A percentile compares a stretch with the other conserved stretches of the same genome.
Evolutionary conservation across 2,329 filamentous ascomycete genomes (phyloP).

Genomic region (Arthroderma uncinatum): DNA sequence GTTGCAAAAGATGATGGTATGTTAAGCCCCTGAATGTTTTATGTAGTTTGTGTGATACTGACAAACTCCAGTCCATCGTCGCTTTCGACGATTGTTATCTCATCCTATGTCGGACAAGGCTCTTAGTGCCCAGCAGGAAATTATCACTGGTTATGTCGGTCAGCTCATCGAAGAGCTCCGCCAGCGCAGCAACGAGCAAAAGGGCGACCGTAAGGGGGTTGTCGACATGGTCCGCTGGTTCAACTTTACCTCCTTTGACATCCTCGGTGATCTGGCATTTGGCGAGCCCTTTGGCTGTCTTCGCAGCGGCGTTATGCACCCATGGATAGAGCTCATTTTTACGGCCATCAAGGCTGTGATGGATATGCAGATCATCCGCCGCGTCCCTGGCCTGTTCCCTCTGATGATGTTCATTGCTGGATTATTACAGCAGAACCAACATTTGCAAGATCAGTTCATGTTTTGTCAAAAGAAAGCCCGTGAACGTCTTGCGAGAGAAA

Average conservation of each 20-base stretch:
- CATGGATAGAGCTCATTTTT: conserved; percentile 20
- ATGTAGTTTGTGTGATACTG: background rate
- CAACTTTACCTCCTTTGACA: conserved; percentile 25
- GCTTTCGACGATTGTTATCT: background rate
- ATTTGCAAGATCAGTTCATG: background rate
- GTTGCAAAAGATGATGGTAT: background rate
- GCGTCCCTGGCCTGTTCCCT: background rate
- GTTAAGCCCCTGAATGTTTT: background rate
- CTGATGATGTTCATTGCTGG: background rate
- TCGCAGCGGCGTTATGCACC: conserved; percentile 17
- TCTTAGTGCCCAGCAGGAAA: background rate
- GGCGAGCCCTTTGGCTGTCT: conserved; percentile 24
- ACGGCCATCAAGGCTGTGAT: conserved; percentile 10
- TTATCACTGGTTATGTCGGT: background rate
- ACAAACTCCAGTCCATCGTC: background rate
- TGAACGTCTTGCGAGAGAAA: background rate
- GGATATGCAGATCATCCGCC: background rate
- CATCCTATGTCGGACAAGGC: background rate
- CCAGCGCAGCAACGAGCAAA: background rate
- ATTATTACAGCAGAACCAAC: background rate
- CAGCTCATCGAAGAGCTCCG: background rate
- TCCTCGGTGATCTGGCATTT: conserved; percentile 25
- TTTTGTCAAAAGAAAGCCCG: background rate
- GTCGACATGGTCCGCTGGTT: conserved; percentile 24
- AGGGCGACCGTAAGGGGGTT: background rate